Evolutionary conservation across 1,139 yeast genomes (phyloP), one percentile per base, ranked within the genome.

Genomic region (Meyerozyma elateridarum): DNA sequence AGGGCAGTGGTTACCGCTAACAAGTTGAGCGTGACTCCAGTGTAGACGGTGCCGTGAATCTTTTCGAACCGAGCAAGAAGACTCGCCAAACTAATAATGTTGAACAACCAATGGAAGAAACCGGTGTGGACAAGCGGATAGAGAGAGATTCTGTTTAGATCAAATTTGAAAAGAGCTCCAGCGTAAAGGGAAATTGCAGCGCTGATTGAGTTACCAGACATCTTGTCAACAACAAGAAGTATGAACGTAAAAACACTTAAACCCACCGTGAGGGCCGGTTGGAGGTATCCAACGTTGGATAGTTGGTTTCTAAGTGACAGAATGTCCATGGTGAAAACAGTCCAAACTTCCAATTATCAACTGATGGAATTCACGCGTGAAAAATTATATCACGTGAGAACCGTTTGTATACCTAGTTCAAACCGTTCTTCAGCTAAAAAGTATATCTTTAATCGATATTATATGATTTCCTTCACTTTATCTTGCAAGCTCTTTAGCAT

Each of bases 21-120:
- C 17, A 84, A 63, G 53, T 87, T 85, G 37, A 89, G 64, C 14
- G 88, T 80, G 33, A 89, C 68, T 2, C 95, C 96, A 2, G 96
- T 84, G 52, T 85, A 76, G 1, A 89, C 80, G 0, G 97, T 88
- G 7, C 97, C 97, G 46, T 87, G 83, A 18, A 62, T 56, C 34
- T 68, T 63, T 60, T 89, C 97, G 56, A 80, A 88, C 33, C 72
- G 65, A 19, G 84, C 62, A 50, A 88, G 59, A 5, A 89, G 87
- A 0, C 77, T 60, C 33, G 68, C 59, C 29, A 87, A 52, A 0
- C 82, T 73, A 28, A 76, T 40, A n/a, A 75, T 42, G 51, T 85
- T 85, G 47, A 84, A 56, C 3, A 74, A 36, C 58, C 89, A 62
- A 54, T 87, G 96, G 34, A 79, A 39, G 15, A 76, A 41, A 15